Base-by-base conservation (phyloP, 2,329 filamentous ascomycete genomes). In the Setomelanomma holmii region DNA sequence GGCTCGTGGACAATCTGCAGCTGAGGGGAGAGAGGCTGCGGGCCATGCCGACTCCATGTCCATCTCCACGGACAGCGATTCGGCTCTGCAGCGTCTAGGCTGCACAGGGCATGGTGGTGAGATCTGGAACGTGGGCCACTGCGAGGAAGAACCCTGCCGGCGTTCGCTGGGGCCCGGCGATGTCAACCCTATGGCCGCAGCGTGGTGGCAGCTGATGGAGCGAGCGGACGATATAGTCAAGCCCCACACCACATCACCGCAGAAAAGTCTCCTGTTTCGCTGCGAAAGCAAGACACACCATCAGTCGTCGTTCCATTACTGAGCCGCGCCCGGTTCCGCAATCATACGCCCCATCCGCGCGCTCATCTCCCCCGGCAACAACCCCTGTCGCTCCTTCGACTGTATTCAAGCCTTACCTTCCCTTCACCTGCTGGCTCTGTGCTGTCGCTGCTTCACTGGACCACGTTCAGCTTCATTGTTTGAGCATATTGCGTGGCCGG, bases 41-140 rank as follows among this genome's bases (percentile, higher is more conserved):
- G 27, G 34, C 16, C 34, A 36, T 17, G 34, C 14, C 34, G 34
- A 36, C 34, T 36, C 34, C 34, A 36, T 36, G 24, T 30, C 7
- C 12, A 6, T n/a, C 16, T 40, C 17, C 17, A n/a, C 22, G 41
- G 23, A 10, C 23, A 34, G 24, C 24, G 17, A 30, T 23, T 42
- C 22, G 41, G 41, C 12, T 21, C 16, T 2, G 34, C 27, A 4
- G 34, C 30, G 12, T 19, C 41, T 33, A 33, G 27, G 11, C 40
- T 42, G 22, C 4, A 42, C 11, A 42, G 14, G 40, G 40, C 14
- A 42, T 42, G 40, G 40, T 27, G 40, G 24, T 34, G 50, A 40
- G 35, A 54, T 59, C 58, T 60, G 51, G 58, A 60, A 60, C 56
- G 44, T 49, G 24, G 40, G 24, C 45, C 38, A 38, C 36, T 27